Base-by-base conservation (phyloP, 1,284 basidiomycete genomes). In the Microbotryum scabiosae region DNA sequence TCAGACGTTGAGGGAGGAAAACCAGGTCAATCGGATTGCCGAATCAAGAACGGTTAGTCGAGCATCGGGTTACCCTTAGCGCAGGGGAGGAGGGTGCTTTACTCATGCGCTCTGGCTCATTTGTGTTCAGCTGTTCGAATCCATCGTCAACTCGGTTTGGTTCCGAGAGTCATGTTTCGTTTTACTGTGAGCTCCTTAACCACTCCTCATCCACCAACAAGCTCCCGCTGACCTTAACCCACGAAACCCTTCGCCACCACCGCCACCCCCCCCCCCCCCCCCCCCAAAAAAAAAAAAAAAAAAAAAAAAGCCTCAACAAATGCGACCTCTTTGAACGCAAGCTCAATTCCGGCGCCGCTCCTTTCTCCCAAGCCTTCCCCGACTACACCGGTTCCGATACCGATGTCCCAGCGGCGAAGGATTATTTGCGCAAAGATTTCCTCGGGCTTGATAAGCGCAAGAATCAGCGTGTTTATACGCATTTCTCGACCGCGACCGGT, bases 141-240 rank as follows among this genome's bases (percentile, higher is more conserved):
- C 63, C 43, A 73, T 73, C 59, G 68, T 70, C 64, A 74, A 73
- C 63, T 72, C 70, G 41, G 64, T 69, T 5, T 74, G 73, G 73
- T 75, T 73, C 61, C 59, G 65, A 5, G 60, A 67, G 25, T 68
- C 73, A 1, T 63, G 62, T 8, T 69, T 74, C 62, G 71, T 75
- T 53, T 55, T 67, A 5, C 65, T 67, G 25, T 52, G 25, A 30
- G 32, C 30, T 30, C 7, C 30, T 30, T 30, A 10, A 30, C 8
- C 30, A 30, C 30, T 30, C 30, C 30, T 30, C 1, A 30, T 30
- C 30, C 30, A 30, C 30, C 30, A 30, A 30, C 30, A 30, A 30
- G 9, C 9, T 30, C 8, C 30, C 8, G 30, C 30, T 30, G 30
- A 30, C 30, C 30, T 9, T 9, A 30, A 1, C 28, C 5, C 30